Conservation (phyloP, 345 rosid species). For the Eucalyptus sp. region DNA sequence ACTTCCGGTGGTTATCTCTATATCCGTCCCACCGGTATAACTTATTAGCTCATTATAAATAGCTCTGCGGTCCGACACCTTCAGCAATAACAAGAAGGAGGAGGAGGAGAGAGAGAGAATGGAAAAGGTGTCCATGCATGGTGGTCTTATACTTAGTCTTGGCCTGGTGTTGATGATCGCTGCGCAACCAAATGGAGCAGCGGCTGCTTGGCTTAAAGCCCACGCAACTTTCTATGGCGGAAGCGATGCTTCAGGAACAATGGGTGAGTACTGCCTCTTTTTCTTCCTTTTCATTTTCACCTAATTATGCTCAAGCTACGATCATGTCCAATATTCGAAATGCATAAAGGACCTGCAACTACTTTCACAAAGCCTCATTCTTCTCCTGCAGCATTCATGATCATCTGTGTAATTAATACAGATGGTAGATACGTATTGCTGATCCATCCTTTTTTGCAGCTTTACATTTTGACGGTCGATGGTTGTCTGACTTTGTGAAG, state of each 20-base stretch:
- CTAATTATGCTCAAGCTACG: background rate
- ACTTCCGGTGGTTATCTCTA: background rate
- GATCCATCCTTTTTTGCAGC: background rate
- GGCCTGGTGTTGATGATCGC: constrained; percentile 4
- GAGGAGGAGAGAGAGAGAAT: background rate
- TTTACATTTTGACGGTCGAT: background rate
- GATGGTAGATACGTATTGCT: background rate
- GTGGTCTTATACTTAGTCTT: constrained; percentile 3
- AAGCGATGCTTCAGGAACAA: constrained; percentile 52
- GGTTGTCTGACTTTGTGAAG: background rate
- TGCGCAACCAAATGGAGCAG: constrained; percentile 3
- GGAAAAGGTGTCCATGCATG: constrained; percentile 6
- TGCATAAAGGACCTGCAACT: background rate
- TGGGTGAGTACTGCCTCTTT: constrained; percentile 21
- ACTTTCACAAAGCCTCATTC: background rate
- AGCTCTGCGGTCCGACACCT: constrained; percentile 1
- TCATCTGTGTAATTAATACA: background rate
- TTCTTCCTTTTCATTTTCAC: background rate
- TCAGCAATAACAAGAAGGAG: background rate
- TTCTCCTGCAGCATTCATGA: background rate
- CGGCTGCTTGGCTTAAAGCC: constrained; percentile 36
- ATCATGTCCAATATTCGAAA: background rate
- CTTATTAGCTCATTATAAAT: constrained; percentile 22
- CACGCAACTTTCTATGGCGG: constrained; percentile 64
- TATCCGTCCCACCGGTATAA: background rate